Base-by-base conservation (phyloP, 169 alveolate genomes). In the Plasmodium cynomolgi region DNA sequence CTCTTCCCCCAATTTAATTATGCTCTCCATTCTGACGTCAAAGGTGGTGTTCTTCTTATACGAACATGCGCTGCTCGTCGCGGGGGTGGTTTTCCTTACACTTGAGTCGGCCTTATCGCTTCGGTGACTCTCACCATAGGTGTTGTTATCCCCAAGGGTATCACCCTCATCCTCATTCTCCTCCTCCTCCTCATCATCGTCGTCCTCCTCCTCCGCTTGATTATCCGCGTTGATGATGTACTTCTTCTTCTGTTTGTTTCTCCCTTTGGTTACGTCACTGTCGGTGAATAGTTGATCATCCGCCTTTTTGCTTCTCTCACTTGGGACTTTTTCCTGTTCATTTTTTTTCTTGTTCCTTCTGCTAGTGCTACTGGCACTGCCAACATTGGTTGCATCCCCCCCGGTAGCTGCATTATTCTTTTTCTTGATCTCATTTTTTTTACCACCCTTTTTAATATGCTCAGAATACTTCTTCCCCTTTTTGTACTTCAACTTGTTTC, bases 291-390 rank as follows among this genome's bases (percentile, higher is more conserved):
- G 41, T 31, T 56, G 20, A 29, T 6, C 34, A 9, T 84, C 92
- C 34, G 34, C 68, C 23, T 37, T 39, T 6, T 71, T 37, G 4
- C n/a, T 58, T 1, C 23, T n/a, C 26, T 62, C 74, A 23, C 29
- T 37, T n/a, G 23, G 56, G 15, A 15, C 94, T 74, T 88, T n/a
- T 58, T 20, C 83, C 26, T 88, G 84, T 39, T 73, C 75, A 29
- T 84, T 73, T 34, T 75, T 50, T 73, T 85, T 77, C 80, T 85
- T 86, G 29, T 86, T 77, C 71, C 81, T 86, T 44, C 47, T 88
- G 17, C 34, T 62, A n/a, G 15, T 54, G 13, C n/a, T 31, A 34
- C 71, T 77, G 1, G 1, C 8, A 33, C 62, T 44, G 3, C 50
- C 31, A 7, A 33, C 31, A 11, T 31, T 68, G 58, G 31, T 54